Evolutionary conservation across 441 rosid genomes (phyloP).

Genomic region (Pelargonium fulgidum): DNA sequence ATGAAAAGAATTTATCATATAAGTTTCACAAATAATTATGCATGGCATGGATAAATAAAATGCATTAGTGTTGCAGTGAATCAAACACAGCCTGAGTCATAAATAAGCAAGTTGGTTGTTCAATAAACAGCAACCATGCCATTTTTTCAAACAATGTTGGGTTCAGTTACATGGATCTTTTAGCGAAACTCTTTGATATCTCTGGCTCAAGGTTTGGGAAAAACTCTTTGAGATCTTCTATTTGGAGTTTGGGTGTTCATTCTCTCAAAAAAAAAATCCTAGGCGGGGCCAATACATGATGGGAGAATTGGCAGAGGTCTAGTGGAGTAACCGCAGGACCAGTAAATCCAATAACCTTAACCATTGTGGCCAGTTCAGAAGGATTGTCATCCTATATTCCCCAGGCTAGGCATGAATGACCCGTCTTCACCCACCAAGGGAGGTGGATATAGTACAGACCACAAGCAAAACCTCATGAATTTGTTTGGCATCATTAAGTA

Average conservation of each 20-base stretch:
- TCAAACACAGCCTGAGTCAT: neutral
- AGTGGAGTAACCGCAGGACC: neutral
- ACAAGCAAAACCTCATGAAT: neutral
- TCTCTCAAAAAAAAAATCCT: conserved; percentile 1
- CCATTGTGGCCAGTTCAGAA: neutral
- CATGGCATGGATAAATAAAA: neutral
- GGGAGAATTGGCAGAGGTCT: neutral
- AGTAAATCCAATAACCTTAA: neutral
- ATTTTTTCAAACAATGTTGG: too few species aligned
- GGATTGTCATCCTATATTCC: neutral
- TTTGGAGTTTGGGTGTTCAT: neutral
- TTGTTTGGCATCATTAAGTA: neutral
- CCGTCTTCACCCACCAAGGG: too few species aligned
- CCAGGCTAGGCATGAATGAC: neutral
- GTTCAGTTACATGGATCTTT: too few species aligned
- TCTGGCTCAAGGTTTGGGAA: too few species aligned
- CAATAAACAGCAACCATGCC: too few species aligned
- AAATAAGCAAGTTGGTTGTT: neutral
- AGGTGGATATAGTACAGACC: neutral
- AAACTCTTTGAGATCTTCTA: too few species aligned
- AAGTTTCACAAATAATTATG: neutral
- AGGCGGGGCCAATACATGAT: neutral
- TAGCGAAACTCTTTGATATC: too few species aligned
- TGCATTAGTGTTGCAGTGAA: neutral
- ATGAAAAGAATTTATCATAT: neutral